phyloP scores from a whole-genome alignment of 352 stramenopile species.

The Ophiocytium majus region DNA sequence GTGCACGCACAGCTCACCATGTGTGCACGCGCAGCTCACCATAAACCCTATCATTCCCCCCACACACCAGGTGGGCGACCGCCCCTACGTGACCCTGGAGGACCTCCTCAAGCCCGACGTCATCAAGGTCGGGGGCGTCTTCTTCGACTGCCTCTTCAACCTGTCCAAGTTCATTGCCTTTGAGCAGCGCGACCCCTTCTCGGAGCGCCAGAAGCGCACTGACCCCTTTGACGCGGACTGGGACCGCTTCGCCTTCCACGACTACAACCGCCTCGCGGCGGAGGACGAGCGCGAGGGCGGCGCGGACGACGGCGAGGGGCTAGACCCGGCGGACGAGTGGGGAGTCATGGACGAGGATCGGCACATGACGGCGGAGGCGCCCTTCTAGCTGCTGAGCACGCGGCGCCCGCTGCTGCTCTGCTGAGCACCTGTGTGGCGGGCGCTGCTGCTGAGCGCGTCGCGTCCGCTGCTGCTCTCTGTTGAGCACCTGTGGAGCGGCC shows the following conservation, averaged over 20 bases:
- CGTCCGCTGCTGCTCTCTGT: too few species aligned
- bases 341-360: slow-evolving; percentile 51
- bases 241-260: slow-evolving; percentile 70
- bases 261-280: slow-evolving; percentile 55
- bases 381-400: slow-evolving; percentile 43
- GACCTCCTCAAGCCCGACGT: slow-evolving; percentile 72
- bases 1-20: too few species aligned
- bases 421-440: too few species aligned
- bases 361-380: slow-evolving; percentile 45
- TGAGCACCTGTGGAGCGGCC: too few species aligned
- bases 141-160: slow-evolving; percentile 99
- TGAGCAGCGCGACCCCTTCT: slow-evolving; percentile 95
- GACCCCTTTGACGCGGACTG: slow-evolving; percentile 87
- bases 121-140: slow-evolving; percentile 81
- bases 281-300: slow-evolving; percentile 52
- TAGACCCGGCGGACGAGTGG: slow-evolving; percentile 53
- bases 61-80: slow-evolving; percentile 35
- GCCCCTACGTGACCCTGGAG: slow-evolving; percentile 47
- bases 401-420: too few species aligned
- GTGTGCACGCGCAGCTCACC: too few species aligned
- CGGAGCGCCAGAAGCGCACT: slow-evolving; percentile 85
- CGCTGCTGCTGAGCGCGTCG: too few species aligned
- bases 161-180: slow-evolving; percentile 99
- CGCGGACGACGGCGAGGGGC: slow-evolving; percentile 34
- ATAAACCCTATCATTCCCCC: too few species aligned